These are phyloP conservation scores for Nidula microcarpa DNA, from an alignment of 768 basidiomycete species.

Conservation along the genomic window DNA sequence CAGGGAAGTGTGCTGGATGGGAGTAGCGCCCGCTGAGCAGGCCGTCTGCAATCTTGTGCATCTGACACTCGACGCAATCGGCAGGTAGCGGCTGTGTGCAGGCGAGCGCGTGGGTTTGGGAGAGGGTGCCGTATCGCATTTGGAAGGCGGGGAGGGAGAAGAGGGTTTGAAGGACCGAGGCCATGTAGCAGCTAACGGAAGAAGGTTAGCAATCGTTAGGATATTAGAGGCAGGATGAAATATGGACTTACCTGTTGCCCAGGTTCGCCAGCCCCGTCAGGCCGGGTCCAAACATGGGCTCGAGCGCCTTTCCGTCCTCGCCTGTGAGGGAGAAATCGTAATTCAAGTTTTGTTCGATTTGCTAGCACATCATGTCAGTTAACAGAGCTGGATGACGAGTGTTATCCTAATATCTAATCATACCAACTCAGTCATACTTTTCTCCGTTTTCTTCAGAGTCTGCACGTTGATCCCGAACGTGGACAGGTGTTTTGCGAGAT, in stretches of 20 bases:
- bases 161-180: conserved; percentile 83
- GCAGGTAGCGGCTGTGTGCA: conserved; percentile 74
- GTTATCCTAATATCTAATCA: conserved; percentile 10
- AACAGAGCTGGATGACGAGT: neutral
- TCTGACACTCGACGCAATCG: conserved; percentile 91
- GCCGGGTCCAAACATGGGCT: conserved; percentile 86
- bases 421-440: conserved; percentile 94
- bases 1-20: conserved; percentile 37
- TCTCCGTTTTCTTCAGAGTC: conserved; percentile 86
- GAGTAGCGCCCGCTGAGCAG: conserved; percentile 92
- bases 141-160: conserved; percentile 82
- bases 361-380: conserved; percentile 31
- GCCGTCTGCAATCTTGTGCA: conserved; percentile 90
- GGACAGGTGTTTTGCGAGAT: conserved; percentile 67
- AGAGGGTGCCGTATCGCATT: conserved; percentile 54
- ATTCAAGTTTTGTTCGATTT: conserved; percentile 94
- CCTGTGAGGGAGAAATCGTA: conserved; percentile 92
- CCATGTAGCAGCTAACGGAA: conserved; percentile 86
- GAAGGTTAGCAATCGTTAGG: neutral
- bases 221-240: neutral
- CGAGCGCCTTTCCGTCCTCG: conserved; percentile 82
- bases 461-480: conserved; percentile 87
- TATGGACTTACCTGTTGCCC: conserved; percentile 64
- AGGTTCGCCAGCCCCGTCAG: conserved; percentile 89
- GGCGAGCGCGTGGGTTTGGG: conserved; percentile 45